A percentile compares a stretch with the other conserved stretches of the same genome.
Evolutionary conservation across 2,329 filamentous ascomycete species (phyloP).

Genomic region (Trichoderma sp.): DNA sequence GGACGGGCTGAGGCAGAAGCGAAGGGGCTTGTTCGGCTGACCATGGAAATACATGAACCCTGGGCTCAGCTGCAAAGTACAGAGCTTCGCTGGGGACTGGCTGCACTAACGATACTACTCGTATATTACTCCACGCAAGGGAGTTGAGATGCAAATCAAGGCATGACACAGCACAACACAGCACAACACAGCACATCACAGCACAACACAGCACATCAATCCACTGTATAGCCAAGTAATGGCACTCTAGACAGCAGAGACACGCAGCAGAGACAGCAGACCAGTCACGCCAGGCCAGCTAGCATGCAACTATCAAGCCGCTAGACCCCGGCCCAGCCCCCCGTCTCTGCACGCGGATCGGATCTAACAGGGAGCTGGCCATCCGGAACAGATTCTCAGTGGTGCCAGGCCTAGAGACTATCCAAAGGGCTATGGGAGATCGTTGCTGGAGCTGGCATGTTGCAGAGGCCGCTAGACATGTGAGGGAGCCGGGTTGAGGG

Average conservation of each 20-base stretch:
- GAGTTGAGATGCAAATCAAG: background rate
- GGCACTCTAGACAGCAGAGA: background rate
- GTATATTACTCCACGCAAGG: background rate
- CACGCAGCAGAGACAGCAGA: background rate
- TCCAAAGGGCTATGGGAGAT: background rate
- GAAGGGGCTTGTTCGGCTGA: background rate
- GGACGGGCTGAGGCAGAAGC: background rate
- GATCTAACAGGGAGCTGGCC: slow-evolving; percentile 14
- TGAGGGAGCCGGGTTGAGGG: background rate
- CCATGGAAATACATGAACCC: background rate
- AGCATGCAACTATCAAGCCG: background rate
- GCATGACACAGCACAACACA: background rate
- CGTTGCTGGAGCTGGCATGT: slow-evolving; percentile 3
- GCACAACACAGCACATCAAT: background rate
- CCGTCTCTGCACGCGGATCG: slow-evolving; percentile 22
- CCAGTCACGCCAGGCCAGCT: background rate
- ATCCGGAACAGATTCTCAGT: background rate
- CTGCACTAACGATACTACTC: no score
- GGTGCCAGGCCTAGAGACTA: background rate
- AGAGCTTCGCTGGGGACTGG: background rate
- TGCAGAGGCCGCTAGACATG: slow-evolving; percentile 2
- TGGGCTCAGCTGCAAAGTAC: background rate
- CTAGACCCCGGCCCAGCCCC: slow-evolving; percentile 5
- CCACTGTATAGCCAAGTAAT: background rate
- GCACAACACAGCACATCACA: background rate